Base-by-base conservation (phyloP, 805 yeast species). In the Ogataea neopini region DNA sequence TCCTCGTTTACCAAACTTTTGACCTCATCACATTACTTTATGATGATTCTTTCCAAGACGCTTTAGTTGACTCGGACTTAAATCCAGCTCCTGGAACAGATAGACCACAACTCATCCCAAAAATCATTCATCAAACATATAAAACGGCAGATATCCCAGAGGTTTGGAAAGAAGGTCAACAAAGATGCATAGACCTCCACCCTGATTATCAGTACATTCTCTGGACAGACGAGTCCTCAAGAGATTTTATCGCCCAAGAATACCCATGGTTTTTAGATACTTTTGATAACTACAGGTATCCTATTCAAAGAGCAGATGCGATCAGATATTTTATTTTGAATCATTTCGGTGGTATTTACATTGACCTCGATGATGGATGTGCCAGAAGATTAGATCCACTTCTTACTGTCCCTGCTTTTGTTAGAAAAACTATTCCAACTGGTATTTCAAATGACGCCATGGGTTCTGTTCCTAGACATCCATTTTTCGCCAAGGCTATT, bases 381-480 rank as follows among this genome's bases (percentile, higher is more conserved):
- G 79, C 79, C 54, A 74, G 90, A 51, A 76, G 77, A 51, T 71
- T 91, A 54, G 97, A 90, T 63, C 95, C 96, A 1, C 69, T 91
- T 48, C 75, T 90, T 49, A 77, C 84, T 2, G 86, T 82, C 4
- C 91, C 96, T 1, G 95, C 96, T 1, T 88, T 88, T 71, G 89
- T 87, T 11, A 75, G 97, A 53, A 87, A 88, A 62, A 90, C 97
- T 1, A 69, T 79, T 4, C 97, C 97, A 20, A 86, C 96, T 0
- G 97, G 97, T 44, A 81, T 91, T 34, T 87, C 96, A 4, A 91
- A 91, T 65, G 96, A 90, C 63, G 90, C 90, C 13, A 86, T 91
- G 96, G 96, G 96, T 9, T 72, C 92, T 3, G 84, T 86, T 10
- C 96, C 95, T 28, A 72, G 75, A 41, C 97, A 91, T 66, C 96